These are phyloP conservation scores for Calamus simplicifolius DNA, from an alignment of 176 grass and related monocot species.

Conservation along the genomic window DNA sequence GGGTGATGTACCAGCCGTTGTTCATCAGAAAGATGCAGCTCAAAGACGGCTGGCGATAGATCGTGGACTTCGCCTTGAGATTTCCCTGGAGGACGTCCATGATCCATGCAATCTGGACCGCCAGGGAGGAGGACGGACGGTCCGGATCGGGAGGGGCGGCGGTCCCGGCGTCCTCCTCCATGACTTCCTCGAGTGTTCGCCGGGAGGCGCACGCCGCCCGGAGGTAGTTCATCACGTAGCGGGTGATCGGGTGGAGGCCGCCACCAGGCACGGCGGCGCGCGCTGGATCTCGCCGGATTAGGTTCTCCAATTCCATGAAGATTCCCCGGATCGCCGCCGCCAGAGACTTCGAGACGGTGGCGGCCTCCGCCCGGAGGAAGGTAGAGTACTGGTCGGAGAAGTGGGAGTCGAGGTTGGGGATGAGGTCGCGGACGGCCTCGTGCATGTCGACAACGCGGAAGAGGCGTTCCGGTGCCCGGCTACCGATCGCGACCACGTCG, in stretches of 20 bases:
- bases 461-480: conserved; percentile 31
- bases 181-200: conserved; percentile 40
- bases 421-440: conserved; percentile 26
- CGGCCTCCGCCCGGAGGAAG: conserved; percentile 21
- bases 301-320: conserved; percentile 38
- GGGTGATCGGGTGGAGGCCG: conserved; percentile 40
- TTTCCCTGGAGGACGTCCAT: conserved; percentile 35
- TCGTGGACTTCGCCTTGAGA: conserved; percentile 34
- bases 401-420: conserved; percentile 27
- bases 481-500: conserved; percentile 15
- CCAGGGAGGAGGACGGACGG: conserved; percentile 28
- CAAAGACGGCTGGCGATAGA: conserved; percentile 31
- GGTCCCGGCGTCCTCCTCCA: conserved; percentile 14
- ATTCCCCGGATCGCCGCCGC: conserved; percentile 36
- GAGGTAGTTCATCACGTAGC: conserved; percentile 60
- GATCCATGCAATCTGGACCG: conserved; percentile 28
- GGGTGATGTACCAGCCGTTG: conserved; percentile 32
- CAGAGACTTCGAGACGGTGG: conserved; percentile 16
- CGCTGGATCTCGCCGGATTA: conserved; percentile 26
- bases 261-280: conserved; percentile 25
- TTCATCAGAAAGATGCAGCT: conserved; percentile 35
- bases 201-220: conserved; percentile 27
- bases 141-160: conserved; percentile 20
- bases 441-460: conserved; percentile 50
- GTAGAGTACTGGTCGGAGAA: conserved; percentile 3